Evolutionary conservation across 768 basidiomycete genomes (phyloP).

Genomic region (Boletus vermiculosoides): DNA sequence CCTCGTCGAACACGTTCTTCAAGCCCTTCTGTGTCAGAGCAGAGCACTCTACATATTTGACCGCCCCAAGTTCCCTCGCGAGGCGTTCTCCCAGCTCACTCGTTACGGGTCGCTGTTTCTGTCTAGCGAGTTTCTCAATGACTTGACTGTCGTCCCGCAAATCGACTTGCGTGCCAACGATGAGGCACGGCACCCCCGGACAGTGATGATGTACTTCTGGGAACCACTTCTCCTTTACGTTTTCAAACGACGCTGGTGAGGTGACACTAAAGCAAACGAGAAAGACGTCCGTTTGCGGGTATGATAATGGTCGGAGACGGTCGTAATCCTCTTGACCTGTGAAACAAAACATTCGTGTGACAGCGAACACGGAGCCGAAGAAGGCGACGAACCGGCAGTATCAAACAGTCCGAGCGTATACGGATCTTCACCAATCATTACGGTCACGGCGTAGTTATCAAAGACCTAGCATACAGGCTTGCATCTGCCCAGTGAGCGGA

Average conservation of each 20-base stretch:
- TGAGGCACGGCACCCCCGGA: conserved; percentile 98
- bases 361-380: neutral
- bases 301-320: conserved; percentile 96
- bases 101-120: conserved; percentile 93
- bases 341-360: conserved; percentile 12
- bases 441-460: conserved; percentile 99
- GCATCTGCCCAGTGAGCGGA: conserved; percentile 16
- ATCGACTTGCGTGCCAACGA: conserved; percentile 98
- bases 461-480: conserved; percentile 60
- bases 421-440: conserved; percentile 99
- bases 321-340: conserved; percentile 99
- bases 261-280: conserved; percentile 99
- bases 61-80: conserved; percentile 95
- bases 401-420: conserved; percentile 98
- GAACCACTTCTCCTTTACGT: conserved; percentile 99
- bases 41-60: conserved; percentile 99
- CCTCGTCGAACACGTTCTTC: conserved; percentile 99
- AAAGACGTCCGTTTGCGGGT: conserved; percentile 99
- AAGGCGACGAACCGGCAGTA: conserved; percentile 81
- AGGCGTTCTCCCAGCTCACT: conserved; percentile 89
- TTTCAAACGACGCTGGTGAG: conserved; percentile 97
- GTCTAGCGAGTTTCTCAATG: conserved; percentile 90
- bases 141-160: conserved; percentile 91
- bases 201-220: conserved; percentile 99
- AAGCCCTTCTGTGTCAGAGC: conserved; percentile 98